phyloP scores from a whole-genome alignment of 768 basidiomycete species.

The Glaciozyma antarctica region DNA sequence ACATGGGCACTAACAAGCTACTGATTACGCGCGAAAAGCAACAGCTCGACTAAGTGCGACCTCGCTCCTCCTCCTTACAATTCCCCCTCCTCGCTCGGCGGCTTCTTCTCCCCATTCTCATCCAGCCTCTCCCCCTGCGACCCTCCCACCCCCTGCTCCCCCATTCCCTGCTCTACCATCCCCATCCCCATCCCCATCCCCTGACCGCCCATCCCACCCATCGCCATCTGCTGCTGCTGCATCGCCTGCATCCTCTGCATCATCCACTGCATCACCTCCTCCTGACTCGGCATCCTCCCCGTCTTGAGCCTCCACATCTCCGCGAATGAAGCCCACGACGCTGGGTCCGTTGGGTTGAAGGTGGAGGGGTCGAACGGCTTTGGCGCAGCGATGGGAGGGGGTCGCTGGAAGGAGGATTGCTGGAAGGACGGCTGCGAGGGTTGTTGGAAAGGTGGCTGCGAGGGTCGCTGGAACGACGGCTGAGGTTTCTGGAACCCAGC shows the following conservation, averaged over 20 bases:
- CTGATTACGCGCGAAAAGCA: too few species aligned
- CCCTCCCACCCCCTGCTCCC: background rate
- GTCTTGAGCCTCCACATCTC: conserved; percentile 3
- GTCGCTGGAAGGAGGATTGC: too few species aligned
- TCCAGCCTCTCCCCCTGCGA: background rate
- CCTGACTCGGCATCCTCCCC: conserved; percentile 19
- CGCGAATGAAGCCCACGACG: conserved; percentile 68
- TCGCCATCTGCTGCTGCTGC: conserved; percentile 2
- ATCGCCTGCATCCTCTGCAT: conserved; percentile 2
- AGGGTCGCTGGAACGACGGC: background rate
- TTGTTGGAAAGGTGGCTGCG: background rate
- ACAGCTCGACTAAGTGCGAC: too few species aligned
- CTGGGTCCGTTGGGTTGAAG: conserved; percentile 64
- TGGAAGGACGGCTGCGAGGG: background rate
- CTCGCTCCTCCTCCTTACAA: too few species aligned
- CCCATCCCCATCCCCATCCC: conserved; percentile 4
- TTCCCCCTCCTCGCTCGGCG: too few species aligned
- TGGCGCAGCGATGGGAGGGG: background rate
- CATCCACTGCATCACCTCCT: conserved; percentile 9
- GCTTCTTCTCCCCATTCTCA: too few species aligned
- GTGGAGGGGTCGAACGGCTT: conserved; percentile 53
- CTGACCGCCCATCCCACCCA: background rate
- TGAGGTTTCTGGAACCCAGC: too few species aligned
- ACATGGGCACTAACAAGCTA: too few species aligned
- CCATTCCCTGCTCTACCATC: conserved; percentile 4